phyloP scores from a whole-genome alignment of 192 early-diverging fungal genomes.

The Coemansia sp. region DNA sequence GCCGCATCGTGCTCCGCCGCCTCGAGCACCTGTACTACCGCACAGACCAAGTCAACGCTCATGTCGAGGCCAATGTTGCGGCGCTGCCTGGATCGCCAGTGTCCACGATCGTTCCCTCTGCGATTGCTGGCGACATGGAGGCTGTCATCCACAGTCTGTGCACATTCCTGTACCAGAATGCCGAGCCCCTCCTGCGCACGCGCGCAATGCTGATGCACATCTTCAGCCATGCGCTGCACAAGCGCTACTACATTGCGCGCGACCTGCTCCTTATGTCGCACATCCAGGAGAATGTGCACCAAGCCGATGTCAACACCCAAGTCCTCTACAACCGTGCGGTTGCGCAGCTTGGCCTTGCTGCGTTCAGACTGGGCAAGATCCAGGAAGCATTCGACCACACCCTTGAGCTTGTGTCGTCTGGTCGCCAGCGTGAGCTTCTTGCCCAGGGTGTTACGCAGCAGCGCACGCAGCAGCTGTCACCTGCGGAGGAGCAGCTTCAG shows the following conservation, averaged over 20 bases:
- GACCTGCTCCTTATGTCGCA: conserved; percentile 99
- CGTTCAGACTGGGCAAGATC: conserved; percentile 93
- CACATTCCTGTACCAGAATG: conserved; percentile 85
- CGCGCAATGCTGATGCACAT: conserved; percentile 97
- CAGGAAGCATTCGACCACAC: conserved; percentile 82
- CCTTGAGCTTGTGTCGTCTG: conserved; percentile 84
- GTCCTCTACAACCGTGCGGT: conserved; percentile 95
- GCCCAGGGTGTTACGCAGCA: conserved; percentile 82
- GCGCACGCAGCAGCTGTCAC: conserved; percentile 76
- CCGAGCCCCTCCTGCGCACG: conserved; percentile 78
- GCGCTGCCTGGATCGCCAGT: conserved; percentile 49
- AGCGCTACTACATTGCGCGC: conserved; percentile 88
- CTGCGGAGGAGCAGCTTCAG: conserved; percentile 90
- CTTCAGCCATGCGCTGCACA: conserved; percentile 96
- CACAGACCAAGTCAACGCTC: conserved; percentile 83
- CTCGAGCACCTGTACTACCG: conserved; percentile 98
- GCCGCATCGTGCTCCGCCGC: conserved; percentile 78
- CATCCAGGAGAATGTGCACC: conserved; percentile 88
- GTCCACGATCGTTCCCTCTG: conserved; percentile 53
- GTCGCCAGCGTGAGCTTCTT: conserved; percentile 88
- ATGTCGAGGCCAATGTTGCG: conserved; percentile 58
- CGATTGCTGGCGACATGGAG: conserved; percentile 53
- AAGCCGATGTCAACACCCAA: conserved; percentile 88
- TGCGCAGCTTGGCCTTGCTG: conserved; percentile 94
- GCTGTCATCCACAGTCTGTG: conserved; percentile 80